These are phyloP conservation scores for Coemansia sp. DNA, from an alignment of 192 early-diverging fungal species.

Conservation along the genomic window DNA sequence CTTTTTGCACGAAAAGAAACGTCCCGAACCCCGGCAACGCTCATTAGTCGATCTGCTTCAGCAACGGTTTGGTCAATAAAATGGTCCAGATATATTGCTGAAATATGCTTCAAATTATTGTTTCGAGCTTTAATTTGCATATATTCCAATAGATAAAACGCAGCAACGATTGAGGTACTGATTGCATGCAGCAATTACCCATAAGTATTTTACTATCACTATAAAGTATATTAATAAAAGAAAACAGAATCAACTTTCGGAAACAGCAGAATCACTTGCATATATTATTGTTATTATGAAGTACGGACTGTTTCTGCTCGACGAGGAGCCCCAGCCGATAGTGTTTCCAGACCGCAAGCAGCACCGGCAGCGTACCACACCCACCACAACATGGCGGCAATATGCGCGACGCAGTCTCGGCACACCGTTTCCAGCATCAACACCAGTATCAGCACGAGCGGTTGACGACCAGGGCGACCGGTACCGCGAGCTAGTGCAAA, in stretches of 20 bases:
- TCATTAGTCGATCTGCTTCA: conserved; percentile 25
- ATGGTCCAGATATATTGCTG: too few species aligned
- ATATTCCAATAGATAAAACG: too few species aligned
- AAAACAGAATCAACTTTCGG: too few species aligned
- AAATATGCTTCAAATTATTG: too few species aligned
- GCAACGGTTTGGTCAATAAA: conserved; percentile 13
- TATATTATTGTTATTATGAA: too few species aligned
- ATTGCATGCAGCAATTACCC: too few species aligned
- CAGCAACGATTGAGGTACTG: too few species aligned
- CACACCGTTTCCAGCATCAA: conserved; percentile 19
- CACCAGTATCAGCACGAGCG: not conserved
- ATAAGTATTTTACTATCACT: too few species aligned
- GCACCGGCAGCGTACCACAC: not conserved
- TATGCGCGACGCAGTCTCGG: conserved; percentile 19
- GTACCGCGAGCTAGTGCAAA: conserved; percentile 14
- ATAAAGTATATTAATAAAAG: too few species aligned
- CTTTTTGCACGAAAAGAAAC: conserved; percentile 48
- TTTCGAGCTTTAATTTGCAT: too few species aligned
- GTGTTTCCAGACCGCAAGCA: not conserved
- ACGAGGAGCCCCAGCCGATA: not conserved
- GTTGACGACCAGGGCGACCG: conserved; percentile 12
- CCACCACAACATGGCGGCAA: conserved; percentile 1
- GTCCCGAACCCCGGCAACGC: conserved; percentile 25
- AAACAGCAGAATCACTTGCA: too few species aligned
- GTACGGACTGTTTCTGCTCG: not conserved